Evolutionary conservation across 345 rosid genomes (phyloP).

Genomic region (Acer negundo): DNA sequence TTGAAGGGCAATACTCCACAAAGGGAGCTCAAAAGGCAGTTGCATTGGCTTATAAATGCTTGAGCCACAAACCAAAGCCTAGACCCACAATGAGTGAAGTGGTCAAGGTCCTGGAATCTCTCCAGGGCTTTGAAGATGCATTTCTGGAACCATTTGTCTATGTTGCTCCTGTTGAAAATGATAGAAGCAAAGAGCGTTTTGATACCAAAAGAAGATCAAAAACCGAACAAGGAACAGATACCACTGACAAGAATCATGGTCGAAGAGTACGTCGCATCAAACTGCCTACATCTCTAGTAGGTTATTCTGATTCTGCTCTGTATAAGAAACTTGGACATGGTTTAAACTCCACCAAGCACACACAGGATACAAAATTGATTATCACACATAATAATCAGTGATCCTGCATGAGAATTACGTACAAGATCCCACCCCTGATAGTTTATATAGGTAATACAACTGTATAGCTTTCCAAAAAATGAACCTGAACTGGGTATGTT

Average conservation of each 20-base stretch:
- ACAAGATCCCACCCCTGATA: no score
- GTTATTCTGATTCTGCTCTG: conserved; percentile 45
- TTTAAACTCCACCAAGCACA: conserved; percentile 16
- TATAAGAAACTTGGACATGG: conserved; percentile 25
- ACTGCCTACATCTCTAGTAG: conserved; percentile 26
- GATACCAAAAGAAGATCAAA: conserved; percentile 7
- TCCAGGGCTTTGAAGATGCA: conserved; percentile 51
- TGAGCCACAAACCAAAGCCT: conserved; percentile 59
- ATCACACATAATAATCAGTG: no score
- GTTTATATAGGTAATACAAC: not conserved
- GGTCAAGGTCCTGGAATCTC: conserved; percentile 56
- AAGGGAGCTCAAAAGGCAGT: conserved; percentile 60
- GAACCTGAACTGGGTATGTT: not conserved
- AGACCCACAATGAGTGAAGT: conserved; percentile 73
- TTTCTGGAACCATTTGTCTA: conserved; percentile 45
- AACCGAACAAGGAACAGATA: conserved; percentile 22
- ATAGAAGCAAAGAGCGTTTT: conserved; percentile 8
- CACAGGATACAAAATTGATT: not conserved
- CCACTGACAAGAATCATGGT: conserved; percentile 8
- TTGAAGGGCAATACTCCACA: conserved; percentile 55
- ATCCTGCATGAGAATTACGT: no score
- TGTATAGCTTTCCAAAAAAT: not conserved
- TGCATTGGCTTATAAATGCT: conserved; percentile 56
- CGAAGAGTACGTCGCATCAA: conserved; percentile 28
- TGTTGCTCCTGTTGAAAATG: conserved; percentile 40